These are phyloP conservation scores for Microthyrium microscopicum DNA, from an alignment of 2,329 filamentous ascomycete species.

Conservation along the genomic window DNA sequence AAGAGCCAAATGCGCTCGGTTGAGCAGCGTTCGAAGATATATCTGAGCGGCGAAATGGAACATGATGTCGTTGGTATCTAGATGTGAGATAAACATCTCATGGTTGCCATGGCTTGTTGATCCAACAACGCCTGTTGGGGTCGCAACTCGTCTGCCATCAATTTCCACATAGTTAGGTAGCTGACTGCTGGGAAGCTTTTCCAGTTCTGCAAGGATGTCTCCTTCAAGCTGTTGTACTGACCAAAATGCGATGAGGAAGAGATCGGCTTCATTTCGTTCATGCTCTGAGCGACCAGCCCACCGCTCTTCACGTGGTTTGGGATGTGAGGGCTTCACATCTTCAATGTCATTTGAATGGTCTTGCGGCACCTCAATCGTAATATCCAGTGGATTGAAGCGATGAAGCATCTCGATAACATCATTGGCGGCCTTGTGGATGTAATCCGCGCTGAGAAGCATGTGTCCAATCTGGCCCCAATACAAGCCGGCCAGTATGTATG, in stretches of 20 bases:
- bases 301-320: background rate
- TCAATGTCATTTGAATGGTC: background rate
- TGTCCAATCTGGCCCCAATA: slow-evolving; percentile 81
- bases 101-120: too few species aligned
- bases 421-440: slow-evolving; percentile 43
- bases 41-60: slow-evolving; percentile 46
- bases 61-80: slow-evolving; percentile 26
- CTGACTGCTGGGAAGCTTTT: slow-evolving; percentile 9
- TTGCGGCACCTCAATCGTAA: background rate
- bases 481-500: slow-evolving; percentile 65
- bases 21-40: slow-evolving; percentile 39
- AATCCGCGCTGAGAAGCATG: slow-evolving; percentile 69
- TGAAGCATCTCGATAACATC: slow-evolving; percentile 1
- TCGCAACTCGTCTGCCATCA: background rate
- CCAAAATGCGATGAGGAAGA: slow-evolving; percentile 60
- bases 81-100: background rate
- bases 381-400: background rate
- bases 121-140: background rate
- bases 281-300: slow-evolving; percentile 1
- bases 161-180: background rate
- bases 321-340: background rate
- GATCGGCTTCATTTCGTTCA: slow-evolving; percentile 9
- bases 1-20: slow-evolving; percentile 36
- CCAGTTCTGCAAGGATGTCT: slow-evolving; percentile 80
- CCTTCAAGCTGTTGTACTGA: slow-evolving; percentile 86